Evolutionary conservation across 176 grass and related monocot species (phyloP).

Genomic region (Chrysopogon serrulatus): DNA sequence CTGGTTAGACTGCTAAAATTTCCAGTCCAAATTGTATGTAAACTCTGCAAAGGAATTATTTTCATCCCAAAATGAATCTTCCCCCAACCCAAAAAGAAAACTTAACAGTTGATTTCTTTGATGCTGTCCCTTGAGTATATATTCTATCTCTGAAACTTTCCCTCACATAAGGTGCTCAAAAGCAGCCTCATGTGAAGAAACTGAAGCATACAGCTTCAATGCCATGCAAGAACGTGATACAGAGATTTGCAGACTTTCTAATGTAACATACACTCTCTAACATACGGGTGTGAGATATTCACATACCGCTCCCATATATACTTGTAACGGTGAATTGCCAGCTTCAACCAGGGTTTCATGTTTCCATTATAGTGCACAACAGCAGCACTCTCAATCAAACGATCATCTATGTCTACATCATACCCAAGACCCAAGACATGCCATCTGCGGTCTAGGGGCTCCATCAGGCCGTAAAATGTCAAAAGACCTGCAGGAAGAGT

Average conservation of each 20-base stretch:
- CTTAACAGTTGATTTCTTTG: slow-evolving; percentile 51
- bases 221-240: slow-evolving; percentile 37
- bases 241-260: slow-evolving; percentile 40
- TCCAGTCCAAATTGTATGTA: slow-evolving; percentile 48
- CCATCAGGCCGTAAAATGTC: slow-evolving; percentile 88
- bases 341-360: slow-evolving; percentile 97
- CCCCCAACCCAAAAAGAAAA: slow-evolving; percentile 53
- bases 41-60: slow-evolving; percentile 60
- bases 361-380: slow-evolving; percentile 94
- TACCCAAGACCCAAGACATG: slow-evolving; percentile 91
- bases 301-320: slow-evolving; percentile 82
- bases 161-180: slow-evolving; percentile 45
- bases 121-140: slow-evolving; percentile 60
- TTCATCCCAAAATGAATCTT: slow-evolving; percentile 72
- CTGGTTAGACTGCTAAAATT: slow-evolving; percentile 55
- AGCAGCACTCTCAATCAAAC: slow-evolving; percentile 95
- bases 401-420: slow-evolving; percentile 87
- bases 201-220: slow-evolving; percentile 40
- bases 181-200: slow-evolving; percentile 44
- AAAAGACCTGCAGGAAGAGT: slow-evolving; percentile 87
- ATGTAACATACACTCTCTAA: slow-evolving; percentile 69
- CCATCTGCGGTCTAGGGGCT: slow-evolving; percentile 96
- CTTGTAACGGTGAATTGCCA: slow-evolving; percentile 88
- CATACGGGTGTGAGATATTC: slow-evolving; percentile 54
- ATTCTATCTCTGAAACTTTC: slow-evolving; percentile 50